Conservation (phyloP, 1,284 basidiomycete species). For the Inonotus hispidus region DNA sequence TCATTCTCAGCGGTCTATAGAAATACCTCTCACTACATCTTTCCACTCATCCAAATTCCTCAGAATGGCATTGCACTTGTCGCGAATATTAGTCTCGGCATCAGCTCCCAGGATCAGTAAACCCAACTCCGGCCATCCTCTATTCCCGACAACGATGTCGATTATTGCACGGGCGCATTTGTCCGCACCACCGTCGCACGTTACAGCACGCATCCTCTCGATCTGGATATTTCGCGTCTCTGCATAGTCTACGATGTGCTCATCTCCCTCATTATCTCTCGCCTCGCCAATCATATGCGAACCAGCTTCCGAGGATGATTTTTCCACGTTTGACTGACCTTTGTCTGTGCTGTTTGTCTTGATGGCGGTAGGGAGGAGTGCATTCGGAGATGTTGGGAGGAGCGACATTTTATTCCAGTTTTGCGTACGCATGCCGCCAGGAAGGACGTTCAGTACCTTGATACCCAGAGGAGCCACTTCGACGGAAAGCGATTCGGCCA, state of each 20-base stretch:
- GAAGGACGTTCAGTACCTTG: constrained; percentile 19
- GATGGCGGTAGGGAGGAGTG: neutral
- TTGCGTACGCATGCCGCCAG: constrained; percentile 19
- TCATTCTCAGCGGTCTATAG: neutral
- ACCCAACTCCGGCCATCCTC: constrained; percentile 15
- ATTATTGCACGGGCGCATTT: constrained; percentile 15
- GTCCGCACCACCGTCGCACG: constrained; percentile 15
- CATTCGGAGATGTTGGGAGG: constrained; percentile 12
- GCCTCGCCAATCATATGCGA: neutral
- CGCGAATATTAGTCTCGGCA: constrained; percentile 17
- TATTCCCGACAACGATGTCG: neutral
- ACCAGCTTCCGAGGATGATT: neutral
- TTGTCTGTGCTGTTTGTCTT: neutral
- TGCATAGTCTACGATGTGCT: constrained; percentile 12
- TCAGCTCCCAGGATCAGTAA: constrained; percentile 19
- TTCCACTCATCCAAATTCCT: constrained; percentile 19
- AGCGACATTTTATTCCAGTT: constrained; percentile 19
- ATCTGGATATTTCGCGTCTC: constrained; percentile 6
- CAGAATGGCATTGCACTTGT: constrained; percentile 16
- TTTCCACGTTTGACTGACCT: neutral
- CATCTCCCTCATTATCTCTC: neutral
- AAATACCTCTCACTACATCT: constrained; percentile 17
- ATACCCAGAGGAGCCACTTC: constrained; percentile 20
- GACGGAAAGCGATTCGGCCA: constrained; percentile 19
- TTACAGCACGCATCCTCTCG: constrained; percentile 6